Base-by-base conservation (phyloP, 805 yeast species). In the Metschnikowia lachancei region DNA sequence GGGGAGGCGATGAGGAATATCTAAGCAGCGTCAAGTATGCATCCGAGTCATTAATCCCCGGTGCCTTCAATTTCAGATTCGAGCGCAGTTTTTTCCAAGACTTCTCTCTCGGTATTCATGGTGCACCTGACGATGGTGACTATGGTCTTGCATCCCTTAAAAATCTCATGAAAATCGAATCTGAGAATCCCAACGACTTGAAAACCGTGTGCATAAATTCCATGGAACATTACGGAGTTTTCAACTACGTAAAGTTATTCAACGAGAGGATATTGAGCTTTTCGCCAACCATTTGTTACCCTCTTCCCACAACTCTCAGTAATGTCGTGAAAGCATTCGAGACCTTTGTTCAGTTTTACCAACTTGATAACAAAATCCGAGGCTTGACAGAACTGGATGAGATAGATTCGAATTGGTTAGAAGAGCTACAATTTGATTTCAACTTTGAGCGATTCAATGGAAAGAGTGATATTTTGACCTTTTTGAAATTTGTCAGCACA, bases 271-370 rank as follows among this genome's bases (percentile, higher is more conserved):
- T 81, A 3, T 66, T 92, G 22, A 87, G 96, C 3, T 77, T 88
- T 0, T 91, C 98, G 1, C 97, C 99, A 0, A 80, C 90, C 43
- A 91, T 91, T 0, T 72, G 76, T 16, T 86, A 87, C 57, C 80
- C 83, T 0, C 66, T 80, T 3, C 99, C 99, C 0, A 73, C 76
- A 43, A 70, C 85, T 10, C 66, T 87, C 36, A 61, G 65, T 29
- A 75, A 75, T 50, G 81, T 84, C 0, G 67, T 88, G 38, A 69
- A 67, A 12, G 62, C 84, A 1, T 87, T 83, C 51, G 49, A 61
- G 8, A 59, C 58, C 1, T 66, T 75, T 35, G 53, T 57, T 17
- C 28, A 47, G 1, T 64, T 56, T 41, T 42, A 50, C 46, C 20
- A 57, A 38, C 46, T 51, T 40, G 61, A 51, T 51, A 62, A 46